phyloP scores from a whole-genome alignment of 192 early-diverging fungal species.

The Haplosporangium gracile region DNA sequence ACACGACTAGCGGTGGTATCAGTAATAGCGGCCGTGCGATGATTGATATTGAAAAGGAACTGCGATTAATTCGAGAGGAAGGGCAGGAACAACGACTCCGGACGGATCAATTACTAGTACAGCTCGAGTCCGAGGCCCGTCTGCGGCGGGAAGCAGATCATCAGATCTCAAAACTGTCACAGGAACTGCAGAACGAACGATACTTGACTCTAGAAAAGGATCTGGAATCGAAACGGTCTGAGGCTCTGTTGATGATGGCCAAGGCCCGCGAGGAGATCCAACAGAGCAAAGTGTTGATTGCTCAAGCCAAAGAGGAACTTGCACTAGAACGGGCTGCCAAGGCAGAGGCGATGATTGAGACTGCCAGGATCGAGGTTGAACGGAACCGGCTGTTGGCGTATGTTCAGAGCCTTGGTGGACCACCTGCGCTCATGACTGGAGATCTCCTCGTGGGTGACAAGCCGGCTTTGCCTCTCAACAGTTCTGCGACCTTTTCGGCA shows the following conservation, averaged over 20 bases:
- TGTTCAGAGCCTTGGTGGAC: background rate
- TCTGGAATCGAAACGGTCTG: conserved; percentile 18
- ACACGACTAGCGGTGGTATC: background rate
- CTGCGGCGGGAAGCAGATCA: conserved; percentile 15
- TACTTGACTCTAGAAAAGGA: conserved; percentile 13
- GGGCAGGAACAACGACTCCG: conserved; percentile 8
- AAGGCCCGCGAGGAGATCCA: conserved; percentile 23
- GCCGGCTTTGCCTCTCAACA: too few species aligned
- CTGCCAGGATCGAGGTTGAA: conserved; percentile 2
- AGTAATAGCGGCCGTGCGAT: background rate
- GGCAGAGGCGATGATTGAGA: conserved; percentile 9
- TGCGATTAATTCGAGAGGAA: conserved; percentile 3
- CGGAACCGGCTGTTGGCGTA: background rate
- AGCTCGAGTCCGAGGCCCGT: conserved; percentile 16
- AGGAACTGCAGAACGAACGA: background rate
- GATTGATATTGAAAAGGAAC: conserved; percentile 11
- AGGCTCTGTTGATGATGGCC: conserved; percentile 30
- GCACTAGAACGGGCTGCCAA: conserved; percentile 5
- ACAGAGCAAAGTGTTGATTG: background rate
- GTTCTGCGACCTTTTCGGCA: too few species aligned
- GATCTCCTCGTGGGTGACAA: too few species aligned
- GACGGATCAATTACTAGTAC: conserved; percentile 10
- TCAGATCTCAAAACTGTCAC: background rate
- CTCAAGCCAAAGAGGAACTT: conserved; percentile 18
- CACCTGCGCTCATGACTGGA: background rate